phyloP scores from a whole-genome alignment of 305 asterid genomes.

The Solanum hybrid region DNA sequence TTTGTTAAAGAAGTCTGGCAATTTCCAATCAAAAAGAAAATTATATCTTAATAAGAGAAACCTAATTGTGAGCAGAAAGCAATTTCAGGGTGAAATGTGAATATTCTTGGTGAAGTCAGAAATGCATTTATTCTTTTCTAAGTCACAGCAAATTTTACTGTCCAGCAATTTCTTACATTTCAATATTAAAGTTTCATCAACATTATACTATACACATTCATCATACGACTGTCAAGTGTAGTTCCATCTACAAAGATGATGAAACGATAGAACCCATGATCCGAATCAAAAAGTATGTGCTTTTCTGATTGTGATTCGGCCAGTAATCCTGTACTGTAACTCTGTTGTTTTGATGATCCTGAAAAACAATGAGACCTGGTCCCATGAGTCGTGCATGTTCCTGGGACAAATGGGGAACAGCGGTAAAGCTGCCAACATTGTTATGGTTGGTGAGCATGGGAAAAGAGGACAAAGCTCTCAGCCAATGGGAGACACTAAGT shows the following conservation, averaged over 20 bases:
- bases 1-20: neutral
- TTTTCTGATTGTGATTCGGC: neutral
- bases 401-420: neutral
- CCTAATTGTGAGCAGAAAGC: neutral
- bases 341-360: neutral
- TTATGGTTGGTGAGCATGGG: neutral
- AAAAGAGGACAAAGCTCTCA: neutral
- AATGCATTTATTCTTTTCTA: neutral
- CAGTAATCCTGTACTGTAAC: neutral
- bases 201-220: neutral
- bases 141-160: neutral
- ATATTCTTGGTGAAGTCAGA: neutral
- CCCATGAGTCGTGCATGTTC: neutral
- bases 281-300: neutral
- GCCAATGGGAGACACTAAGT: neutral
- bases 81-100: neutral
- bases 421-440: neutral
- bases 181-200: neutral
- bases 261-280: neutral
- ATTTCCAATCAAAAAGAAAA: neutral
- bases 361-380: neutral
- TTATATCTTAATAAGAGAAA: neutral
- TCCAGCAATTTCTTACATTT: neutral
- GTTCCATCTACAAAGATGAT: neutral
- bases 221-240: neutral